Evolutionary conservation across 169 alveolate genomes (phyloP), one percentile per base, ranked within the genome.

Genomic region (Toxoplasma gondii): DNA sequence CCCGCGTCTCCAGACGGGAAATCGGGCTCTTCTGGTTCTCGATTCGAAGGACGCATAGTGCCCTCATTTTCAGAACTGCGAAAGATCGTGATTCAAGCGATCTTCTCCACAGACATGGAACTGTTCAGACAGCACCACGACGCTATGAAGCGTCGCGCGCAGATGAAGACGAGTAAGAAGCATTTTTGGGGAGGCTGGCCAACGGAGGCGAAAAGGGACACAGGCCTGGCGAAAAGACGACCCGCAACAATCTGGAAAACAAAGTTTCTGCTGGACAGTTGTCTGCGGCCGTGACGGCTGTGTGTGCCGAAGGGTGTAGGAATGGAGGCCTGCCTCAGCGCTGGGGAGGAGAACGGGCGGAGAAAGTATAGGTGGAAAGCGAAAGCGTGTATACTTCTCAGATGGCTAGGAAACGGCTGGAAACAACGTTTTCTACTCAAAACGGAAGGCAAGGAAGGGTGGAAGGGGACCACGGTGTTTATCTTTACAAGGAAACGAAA

Each of bases 21-120:
- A 27, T 10, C 53, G 0, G 90, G 90, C 17, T 43, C 58, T 9
- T 49, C 27, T 17, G 58, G 58, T 49, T 49, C 67, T 10, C 54
- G 81, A 1, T 81, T 53, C 4, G 92, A 82, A 58, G 91, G 53
- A 34, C 38, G 91, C 45, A 41, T 88, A 4, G 74, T 70, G 38
- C 91, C 94, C 10, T 88, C 94, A 2, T 90, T 91, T 45, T 92
- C 93, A 19, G 94, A 94, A 43, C 31, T 94, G 29, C 88, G 96
- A 53, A 67, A 90, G 38, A 81, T 94, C 24, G 83, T 94, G 39
- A 74, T 87, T 41, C 91, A 82, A 41, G 90, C 93, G 67, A 94
- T 94, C 45, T 82, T 94, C 87, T 81, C 96, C 27, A 94, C 96
- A 2, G 96, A 94, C 91, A 94, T 94, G 96, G 96, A 94, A 38